Conservation (phyloP, 2,329 filamentous ascomycete genomes). For the Chaetomium sp. region DNA sequence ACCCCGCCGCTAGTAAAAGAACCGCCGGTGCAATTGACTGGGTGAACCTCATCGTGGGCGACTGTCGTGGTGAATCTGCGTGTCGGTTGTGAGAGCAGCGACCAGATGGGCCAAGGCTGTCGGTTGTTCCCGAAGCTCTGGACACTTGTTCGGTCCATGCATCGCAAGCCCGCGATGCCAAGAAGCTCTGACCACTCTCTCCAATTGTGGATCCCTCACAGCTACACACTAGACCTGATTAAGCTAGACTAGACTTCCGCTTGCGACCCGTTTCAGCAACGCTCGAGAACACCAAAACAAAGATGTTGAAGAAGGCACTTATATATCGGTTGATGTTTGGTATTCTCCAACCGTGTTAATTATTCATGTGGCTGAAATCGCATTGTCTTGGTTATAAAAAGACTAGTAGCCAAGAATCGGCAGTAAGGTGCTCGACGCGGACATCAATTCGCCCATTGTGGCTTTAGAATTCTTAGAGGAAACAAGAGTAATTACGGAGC, state of each 20-base stretch:
- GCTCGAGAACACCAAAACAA: no score
- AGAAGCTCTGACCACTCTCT: conserved; percentile 4
- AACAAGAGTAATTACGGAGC: no score
- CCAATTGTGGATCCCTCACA: neutral
- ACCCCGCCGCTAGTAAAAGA: conserved; percentile 43
- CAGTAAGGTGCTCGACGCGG: no score
- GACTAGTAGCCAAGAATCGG: no score
- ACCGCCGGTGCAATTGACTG: conserved; percentile 35
- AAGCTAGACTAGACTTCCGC: neutral
- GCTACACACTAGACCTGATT: neutral
- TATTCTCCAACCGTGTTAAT: no score
- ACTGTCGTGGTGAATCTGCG: conserved; percentile 3
- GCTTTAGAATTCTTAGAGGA: no score
- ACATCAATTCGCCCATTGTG: no score
- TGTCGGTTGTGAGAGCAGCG: conserved; percentile 14
- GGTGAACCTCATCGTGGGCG: conserved; percentile 36
- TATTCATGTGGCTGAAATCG: no score
- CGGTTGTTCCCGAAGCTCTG: conserved; percentile 18
- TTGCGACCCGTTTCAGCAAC: neutral
- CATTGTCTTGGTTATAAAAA: no score
- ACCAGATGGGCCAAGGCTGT: conserved; percentile 14
- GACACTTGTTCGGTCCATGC: conserved; percentile 23
- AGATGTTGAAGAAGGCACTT: no score
- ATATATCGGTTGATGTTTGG: no score
- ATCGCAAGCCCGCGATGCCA: conserved; percentile 7